Conservation (phyloP, 225 moss, liverwort and hornwort genomes). For the Bryoerythrophyllum caledonicum region DNA sequence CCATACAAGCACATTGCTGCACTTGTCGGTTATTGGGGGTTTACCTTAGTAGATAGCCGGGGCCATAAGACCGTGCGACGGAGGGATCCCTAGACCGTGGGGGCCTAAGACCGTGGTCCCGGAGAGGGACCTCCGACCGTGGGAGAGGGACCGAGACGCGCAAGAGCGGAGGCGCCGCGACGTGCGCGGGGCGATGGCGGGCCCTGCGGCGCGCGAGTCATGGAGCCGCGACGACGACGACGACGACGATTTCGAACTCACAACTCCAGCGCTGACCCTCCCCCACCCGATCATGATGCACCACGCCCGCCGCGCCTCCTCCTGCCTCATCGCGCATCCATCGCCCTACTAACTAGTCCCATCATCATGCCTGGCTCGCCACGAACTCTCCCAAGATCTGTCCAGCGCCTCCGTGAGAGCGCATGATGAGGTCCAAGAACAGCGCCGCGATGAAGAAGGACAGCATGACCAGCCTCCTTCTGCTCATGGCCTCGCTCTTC, state of each 20-base stretch:
- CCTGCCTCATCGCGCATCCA: neutral
- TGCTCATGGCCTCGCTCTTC: constrained; percentile 48
- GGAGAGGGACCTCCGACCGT: too few species aligned
- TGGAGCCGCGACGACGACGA: neutral
- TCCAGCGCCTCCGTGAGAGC: too few species aligned
- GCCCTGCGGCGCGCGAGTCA: neutral
- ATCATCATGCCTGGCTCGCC: neutral
- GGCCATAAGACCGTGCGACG: neutral
- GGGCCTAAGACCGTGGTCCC: neutral
- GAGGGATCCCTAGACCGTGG: too few species aligned
- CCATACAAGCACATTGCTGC: too few species aligned
- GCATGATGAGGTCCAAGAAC: constrained; percentile 48
- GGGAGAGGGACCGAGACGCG: neutral
- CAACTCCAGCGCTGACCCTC: too few species aligned
- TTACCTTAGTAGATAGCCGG: too few species aligned
- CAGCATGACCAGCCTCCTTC: constrained; percentile 51
- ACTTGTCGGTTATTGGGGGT: too few species aligned
- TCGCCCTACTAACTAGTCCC: neutral
- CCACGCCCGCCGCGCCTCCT: neutral
- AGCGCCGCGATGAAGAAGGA: constrained; percentile 24
- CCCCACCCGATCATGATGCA: too few species aligned
- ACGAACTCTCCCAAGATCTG: neutral
- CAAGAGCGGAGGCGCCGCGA: neutral
- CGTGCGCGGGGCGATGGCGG: constrained; percentile 2
- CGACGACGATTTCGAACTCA: too few species aligned